Evolutionary conservation across 257 asterid genomes (phyloP).

Genomic region (Echium plantagineum): DNA sequence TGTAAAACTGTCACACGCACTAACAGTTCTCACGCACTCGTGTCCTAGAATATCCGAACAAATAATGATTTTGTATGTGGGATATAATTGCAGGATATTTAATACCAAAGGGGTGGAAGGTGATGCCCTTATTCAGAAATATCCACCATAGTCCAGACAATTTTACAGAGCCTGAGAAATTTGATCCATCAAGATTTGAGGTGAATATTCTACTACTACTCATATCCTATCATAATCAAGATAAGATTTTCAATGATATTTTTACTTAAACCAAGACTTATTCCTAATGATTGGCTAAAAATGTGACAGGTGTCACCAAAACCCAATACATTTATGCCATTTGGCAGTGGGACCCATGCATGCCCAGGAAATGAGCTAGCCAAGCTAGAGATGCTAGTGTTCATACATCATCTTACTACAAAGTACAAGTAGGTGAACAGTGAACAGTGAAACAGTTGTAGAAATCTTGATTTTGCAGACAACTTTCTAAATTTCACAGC

Average conservation of each 20-base stretch:
- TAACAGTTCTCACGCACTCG: too few species aligned
- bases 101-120: constrained; percentile 73
- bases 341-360: constrained; percentile 56
- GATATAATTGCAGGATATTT: constrained; percentile 29
- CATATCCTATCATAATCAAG: neutral
- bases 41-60: too few species aligned
- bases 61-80: too few species aligned
- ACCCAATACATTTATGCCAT: constrained; percentile 65
- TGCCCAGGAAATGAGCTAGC: constrained; percentile 66
- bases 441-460: too few species aligned
- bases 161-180: constrained; percentile 60
- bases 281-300: neutral
- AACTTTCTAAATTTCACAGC: neutral
- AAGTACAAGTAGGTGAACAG: constrained; percentile 40
- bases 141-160: constrained; percentile 62
- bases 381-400: constrained; percentile 54
- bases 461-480: neutral
- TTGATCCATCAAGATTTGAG: constrained; percentile 80
- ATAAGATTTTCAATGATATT: constrained; percentile 1
- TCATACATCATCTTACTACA: constrained; percentile 58
- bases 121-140: constrained; percentile 54
- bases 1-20: too few species aligned
- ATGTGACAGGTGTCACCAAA: constrained; percentile 40
- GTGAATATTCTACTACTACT: constrained; percentile 14
- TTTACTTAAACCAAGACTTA: neutral